Evolutionary conservation across 768 basidiomycete species (phyloP), one percentile per base, ranked within the genome.

Genomic region (Myochromella boudieri): DNA sequence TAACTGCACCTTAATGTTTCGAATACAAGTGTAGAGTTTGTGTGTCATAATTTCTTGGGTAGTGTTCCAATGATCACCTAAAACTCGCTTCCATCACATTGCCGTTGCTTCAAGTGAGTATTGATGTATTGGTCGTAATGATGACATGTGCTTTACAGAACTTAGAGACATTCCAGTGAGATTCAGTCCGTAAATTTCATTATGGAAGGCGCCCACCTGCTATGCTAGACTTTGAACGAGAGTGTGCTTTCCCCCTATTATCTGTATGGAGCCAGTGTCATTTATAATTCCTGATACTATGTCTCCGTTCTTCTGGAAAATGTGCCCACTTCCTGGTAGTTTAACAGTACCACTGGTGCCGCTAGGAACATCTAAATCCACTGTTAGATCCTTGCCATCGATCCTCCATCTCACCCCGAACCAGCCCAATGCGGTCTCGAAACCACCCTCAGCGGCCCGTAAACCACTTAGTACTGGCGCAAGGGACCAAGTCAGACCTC

Each of bases 351-450:
- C 66, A 8, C 38, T 44, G 32, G 66, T 64, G 9, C 58, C 59
- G 34, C 28, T 44, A 7, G 67, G 67, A 3, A 64, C 59, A 33
- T 60, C 48, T 12, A 67, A 20, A 8, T 26, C 46, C 20, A 68
- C 20, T 9, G 46, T 61, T 33, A 66, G 53, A 8, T 32, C 44
- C 17, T 46, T 37, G 2, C 42, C 46, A 2, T 15, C 39, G 32
- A 59, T 44, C 17, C 28, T 42, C 77, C 76, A 77, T 46, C 69
- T 60, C 3, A 67, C 73, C 29, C 68, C 67, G 44, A 71, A 78
- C 65, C 67, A 72, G 3, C 76, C 76, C 8, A 76, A 64, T 2
- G 63, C 57, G 4, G 77, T 78, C 49, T 68, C 67, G 44, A 75
- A 71, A 0, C 75, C 75, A 12, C 75, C 76, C 53, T 77, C 63